Evolutionary conservation across 1,139 yeast genomes (phyloP), one percentile per base, ranked within the genome.

Genomic region (Debaryomyces sp.): DNA sequence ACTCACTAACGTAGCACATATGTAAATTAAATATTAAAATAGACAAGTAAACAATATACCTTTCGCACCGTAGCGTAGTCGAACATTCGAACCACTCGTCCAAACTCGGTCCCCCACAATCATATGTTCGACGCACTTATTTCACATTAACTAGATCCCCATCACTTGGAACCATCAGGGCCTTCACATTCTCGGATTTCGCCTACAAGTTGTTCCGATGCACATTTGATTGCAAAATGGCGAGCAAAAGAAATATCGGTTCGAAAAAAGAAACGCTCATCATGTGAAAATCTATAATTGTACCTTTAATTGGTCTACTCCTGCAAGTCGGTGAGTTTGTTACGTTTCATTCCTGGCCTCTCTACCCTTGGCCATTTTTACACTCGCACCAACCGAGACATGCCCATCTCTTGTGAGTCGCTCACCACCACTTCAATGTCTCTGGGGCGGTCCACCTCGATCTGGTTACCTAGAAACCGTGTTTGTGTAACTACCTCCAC

Each of bases 401-500:
- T n/a, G n/a, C 9, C 18, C 24, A 35, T 21, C 23, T 15, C 22
- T 17, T 13, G 3, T 5, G 1, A 12, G 9, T 21, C 22, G 13
- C 38, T 35, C 21, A 22, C n/a, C 26, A 35, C 38, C 38, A 33
- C 21, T 9, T 10, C 2, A 34, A 34, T 32, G 7, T n/a, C 37
- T 35, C 38, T 35, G 26, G 38, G 38, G 38, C 41, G 41, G 41
- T 37, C 30, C 38, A 18, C 22, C 38, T 34, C 24, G 37, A 22
- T 36, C 27, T 35, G 24, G 24, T 17, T n/a, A 4, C 13, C 30
- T 12, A n/a, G 29, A 26, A 26, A 39, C 42, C 42, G 42, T 27
- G 42, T 39, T 39, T 39, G 42, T 39, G 42, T 39, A 27, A 39
- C 33, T 27, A 24, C 26, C 33, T 17, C 40, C 32, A 23, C 41